Evolutionary conservation across 441 rosid genomes (phyloP).

Genomic region (Pelargonium citronellum): DNA sequence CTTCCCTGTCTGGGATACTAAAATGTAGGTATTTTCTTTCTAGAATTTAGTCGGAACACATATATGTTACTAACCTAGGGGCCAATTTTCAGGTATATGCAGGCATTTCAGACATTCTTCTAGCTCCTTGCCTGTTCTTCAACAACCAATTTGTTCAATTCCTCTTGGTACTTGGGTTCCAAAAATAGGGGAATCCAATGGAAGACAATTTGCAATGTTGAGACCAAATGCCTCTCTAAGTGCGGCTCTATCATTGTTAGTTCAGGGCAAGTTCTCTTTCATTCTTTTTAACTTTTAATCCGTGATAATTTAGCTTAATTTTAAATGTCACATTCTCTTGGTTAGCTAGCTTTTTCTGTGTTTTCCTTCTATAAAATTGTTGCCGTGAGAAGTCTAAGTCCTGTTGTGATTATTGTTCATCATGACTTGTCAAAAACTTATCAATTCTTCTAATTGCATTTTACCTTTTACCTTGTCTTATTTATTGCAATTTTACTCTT

Average conservation of each 20-base stretch:
- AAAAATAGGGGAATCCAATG: slow-evolving; percentile 48
- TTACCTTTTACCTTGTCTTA: background rate
- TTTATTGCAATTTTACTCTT: slow-evolving; percentile 4
- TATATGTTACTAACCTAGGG: slow-evolving; percentile 24
- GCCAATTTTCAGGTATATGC: slow-evolving; percentile 45
- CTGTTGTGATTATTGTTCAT: background rate
- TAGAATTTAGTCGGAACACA: slow-evolving; percentile 5
- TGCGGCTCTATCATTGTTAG: slow-evolving; percentile 48
- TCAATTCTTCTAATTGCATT: background rate
- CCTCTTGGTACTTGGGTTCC: slow-evolving; percentile 60
- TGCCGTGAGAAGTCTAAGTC: background rate
- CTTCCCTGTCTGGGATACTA: slow-evolving; percentile 58
- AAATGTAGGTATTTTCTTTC: slow-evolving; percentile 41
- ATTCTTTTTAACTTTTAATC: no score
- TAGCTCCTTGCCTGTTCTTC: slow-evolving; percentile 48
- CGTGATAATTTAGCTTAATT: no score
- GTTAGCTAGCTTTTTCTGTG: background rate
- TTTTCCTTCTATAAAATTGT: background rate
- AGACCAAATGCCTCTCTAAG: slow-evolving; percentile 52
- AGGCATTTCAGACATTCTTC: slow-evolving; percentile 56
- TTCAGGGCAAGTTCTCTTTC: slow-evolving; percentile 41
- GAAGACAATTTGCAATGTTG: slow-evolving; percentile 51
- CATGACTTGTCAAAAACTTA: background rate
- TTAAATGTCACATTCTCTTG: background rate
- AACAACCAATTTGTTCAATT: slow-evolving; percentile 42